Percentiles rank a stretch among this genome's conserved stretches.
phyloP scores from a whole-genome alignment of 2,329 filamentous ascomycete genomes.

The Nemania sp. region DNA sequence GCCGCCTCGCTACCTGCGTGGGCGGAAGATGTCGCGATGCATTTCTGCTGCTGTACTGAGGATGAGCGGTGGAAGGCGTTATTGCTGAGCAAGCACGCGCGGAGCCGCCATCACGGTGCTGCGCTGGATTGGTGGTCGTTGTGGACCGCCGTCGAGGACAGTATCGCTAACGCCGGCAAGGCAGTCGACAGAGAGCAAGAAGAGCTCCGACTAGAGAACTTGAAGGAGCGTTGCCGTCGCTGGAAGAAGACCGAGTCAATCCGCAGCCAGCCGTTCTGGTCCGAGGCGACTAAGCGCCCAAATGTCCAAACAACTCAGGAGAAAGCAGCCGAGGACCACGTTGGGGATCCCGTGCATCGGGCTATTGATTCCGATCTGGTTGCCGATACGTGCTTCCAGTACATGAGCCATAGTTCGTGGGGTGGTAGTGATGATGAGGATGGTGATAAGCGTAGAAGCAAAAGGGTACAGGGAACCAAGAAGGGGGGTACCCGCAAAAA shows the following conservation, averaged over 20 bases:
- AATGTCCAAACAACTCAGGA: slow-evolving; percentile 21
- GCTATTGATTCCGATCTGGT: neutral
- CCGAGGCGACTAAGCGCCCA: neutral
- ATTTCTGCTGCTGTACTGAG: slow-evolving; percentile 46
- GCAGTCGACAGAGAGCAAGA: neutral
- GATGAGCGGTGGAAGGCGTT: slow-evolving; percentile 48
- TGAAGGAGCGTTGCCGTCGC: slow-evolving; percentile 40
- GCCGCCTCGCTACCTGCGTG: slow-evolving; percentile 46
- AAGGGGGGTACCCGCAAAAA: neutral
- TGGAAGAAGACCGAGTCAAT: slow-evolving; percentile 41
- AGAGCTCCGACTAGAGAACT: slow-evolving; percentile 23
- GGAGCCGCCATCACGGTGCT: slow-evolving; percentile 34
- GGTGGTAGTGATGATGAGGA: slow-evolving; percentile 9
- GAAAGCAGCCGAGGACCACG: neutral
- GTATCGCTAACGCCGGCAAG: neutral
- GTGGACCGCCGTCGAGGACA: slow-evolving; percentile 42
- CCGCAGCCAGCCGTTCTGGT: slow-evolving; percentile 27
- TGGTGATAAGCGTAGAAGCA: slow-evolving; percentile 14
- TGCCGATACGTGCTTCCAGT: neutral
- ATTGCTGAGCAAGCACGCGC: slow-evolving; percentile 41
- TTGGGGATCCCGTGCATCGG: neutral
- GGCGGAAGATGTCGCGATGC: slow-evolving; percentile 44
- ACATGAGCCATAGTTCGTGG: slow-evolving; percentile 7
- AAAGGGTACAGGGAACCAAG: neutral
- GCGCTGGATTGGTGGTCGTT: slow-evolving; percentile 47